Conservation (phyloP, 2,329 filamentous ascomycete species). For the Nectriaceae sp. region DNA sequence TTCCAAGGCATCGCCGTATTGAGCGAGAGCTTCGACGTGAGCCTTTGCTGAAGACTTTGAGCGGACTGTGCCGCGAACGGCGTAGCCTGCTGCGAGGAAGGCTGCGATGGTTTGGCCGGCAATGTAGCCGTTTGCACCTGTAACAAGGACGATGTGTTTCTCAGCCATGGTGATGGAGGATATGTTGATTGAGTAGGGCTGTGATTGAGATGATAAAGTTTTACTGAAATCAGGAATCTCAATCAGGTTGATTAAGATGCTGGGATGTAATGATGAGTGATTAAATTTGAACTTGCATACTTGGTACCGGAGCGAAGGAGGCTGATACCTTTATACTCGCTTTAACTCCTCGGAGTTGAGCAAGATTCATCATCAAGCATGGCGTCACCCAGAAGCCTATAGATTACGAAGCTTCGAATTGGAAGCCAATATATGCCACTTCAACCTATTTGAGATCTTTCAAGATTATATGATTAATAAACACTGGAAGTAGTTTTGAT, state of each 20-base stretch:
- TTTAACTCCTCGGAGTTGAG: not conserved
- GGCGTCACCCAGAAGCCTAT: not conserved
- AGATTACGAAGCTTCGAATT: not conserved
- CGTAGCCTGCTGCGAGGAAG: constrained; percentile 39
- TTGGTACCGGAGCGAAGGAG: too few relatives aligned
- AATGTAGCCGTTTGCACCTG: constrained; percentile 44
- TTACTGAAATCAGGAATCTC: not conserved
- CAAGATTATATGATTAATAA: too few relatives aligned
- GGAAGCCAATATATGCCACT: too few relatives aligned
- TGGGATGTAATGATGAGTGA: too few relatives aligned
- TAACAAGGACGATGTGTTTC: constrained; percentile 34
- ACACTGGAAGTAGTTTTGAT: too few relatives aligned
- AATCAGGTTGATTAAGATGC: not conserved
- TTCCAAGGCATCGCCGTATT: constrained; percentile 21
- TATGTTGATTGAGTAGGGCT: too few relatives aligned
- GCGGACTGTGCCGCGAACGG: constrained; percentile 40
- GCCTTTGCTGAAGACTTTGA: constrained; percentile 26
- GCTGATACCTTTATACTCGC: not conserved
- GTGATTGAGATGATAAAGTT: not conserved
- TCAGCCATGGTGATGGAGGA: constrained; percentile 17
- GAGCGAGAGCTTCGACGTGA: constrained; percentile 19
- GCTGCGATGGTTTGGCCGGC: constrained; percentile 37
- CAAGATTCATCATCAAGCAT: not conserved
- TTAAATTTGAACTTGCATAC: too few relatives aligned
- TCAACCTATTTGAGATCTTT: not conserved